Base-by-base conservation (phyloP, 1,284 basidiomycete species). In the Xanthoconium separans region DNA sequence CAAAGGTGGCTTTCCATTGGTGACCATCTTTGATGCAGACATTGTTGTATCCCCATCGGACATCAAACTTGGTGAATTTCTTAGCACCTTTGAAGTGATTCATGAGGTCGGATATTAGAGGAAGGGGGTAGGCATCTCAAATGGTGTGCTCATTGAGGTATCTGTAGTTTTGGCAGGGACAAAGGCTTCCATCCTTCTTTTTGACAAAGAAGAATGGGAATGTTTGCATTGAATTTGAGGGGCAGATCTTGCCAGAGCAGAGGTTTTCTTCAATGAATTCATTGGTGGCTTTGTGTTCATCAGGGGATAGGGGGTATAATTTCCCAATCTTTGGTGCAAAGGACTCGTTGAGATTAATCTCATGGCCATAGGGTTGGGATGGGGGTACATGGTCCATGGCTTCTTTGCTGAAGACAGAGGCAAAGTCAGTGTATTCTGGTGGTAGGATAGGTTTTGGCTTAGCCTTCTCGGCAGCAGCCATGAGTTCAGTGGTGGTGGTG, bases 81-180 rank as follows among this genome's bases (percentile, higher is more conserved):
- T 22, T 13, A 2, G 39, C 3, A 6, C 5, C 20, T 15, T 22
- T 11, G 6, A 40, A n/a, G 0, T 22, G 12, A 22, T 40, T 2
- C 6, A 27, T 7, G 4, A 27, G 27, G 27, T 27, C 7, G 27
- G 27, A 27, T 1, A 27, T 27, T 27, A 40, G 4, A 3, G 39
- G 10, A 12, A 18, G n/a, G 0, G 20, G 20, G 9, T 12, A 40
- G 0, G 11, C 12, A 1, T 40, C 39, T 0, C 20, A 1, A 12
- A 40, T 3, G 6, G 39, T 40, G 7, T 40, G 39, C 7, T 40
- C 6, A 3, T 40, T 40, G 2, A 40, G 20, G 20, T 22, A 40
- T 1, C 6, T 0, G 6, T 40, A 40, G 4, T 40, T 20, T 13
- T 40, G 39, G 3, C 39, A 56, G 0, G 27, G 27, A 4, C 27